These are phyloP conservation scores for Ceratocystis eucalypticola DNA, from an alignment of 2,329 filamentous ascomycete species.

Conservation along the genomic window DNA sequence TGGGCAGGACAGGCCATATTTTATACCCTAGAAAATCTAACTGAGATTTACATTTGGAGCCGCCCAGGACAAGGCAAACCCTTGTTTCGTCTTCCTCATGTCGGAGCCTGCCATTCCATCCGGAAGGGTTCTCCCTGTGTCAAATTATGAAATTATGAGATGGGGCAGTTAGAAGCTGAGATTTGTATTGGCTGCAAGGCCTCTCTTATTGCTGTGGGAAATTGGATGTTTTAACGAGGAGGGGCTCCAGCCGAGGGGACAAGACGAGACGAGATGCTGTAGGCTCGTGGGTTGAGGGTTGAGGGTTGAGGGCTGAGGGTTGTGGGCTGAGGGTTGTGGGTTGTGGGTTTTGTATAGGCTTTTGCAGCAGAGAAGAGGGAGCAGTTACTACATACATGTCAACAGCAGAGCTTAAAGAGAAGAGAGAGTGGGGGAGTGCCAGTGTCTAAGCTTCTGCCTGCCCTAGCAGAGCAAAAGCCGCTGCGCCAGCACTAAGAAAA, in stretches of 20 bases:
- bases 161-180: background rate
- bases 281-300: too few species aligned
- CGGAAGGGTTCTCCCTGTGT: background rate
- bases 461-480: too few species aligned
- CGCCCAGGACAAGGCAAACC: too few species aligned
- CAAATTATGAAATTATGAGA: background rate
- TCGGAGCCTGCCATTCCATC: background rate
- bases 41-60: too few species aligned
- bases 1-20: too few species aligned
- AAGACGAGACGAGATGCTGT: background rate
- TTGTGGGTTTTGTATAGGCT: background rate
- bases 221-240: constrained; percentile 3
- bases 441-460: too few species aligned
- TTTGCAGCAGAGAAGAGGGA: too few species aligned
- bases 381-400: too few species aligned
- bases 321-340: background rate
- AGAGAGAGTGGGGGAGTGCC: too few species aligned
- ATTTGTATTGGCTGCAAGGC: background rate
- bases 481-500: too few species aligned
- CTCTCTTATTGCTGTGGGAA: background rate
- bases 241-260: background rate
- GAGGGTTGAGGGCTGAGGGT: background rate
- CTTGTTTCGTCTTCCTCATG: background rate
- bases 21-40: too few species aligned
- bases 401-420: too few species aligned